Evolutionary conservation across 495 filamentous ascomycete genomes (phyloP).

Genomic region (Astrothelium subdiscretum): DNA sequence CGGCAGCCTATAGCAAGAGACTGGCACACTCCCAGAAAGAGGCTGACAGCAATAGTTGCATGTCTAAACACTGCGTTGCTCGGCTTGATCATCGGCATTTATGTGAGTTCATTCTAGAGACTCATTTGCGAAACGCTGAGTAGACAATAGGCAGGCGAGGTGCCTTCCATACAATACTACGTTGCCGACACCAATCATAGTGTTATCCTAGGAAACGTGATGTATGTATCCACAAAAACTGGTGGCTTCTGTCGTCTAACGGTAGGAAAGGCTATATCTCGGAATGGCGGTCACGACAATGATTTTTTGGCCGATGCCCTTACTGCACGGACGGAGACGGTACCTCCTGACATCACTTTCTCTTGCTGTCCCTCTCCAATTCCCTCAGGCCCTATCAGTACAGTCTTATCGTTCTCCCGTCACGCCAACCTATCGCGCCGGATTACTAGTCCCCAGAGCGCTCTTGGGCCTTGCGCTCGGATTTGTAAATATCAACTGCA

Average conservation of each 20-base stretch:
- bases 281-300: constrained; percentile 57
- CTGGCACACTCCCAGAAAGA: constrained; percentile 52
- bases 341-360: constrained; percentile 55
- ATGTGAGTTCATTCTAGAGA: constrained; percentile 29
- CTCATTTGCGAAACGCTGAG: neutral
- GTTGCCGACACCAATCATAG: constrained; percentile 54
- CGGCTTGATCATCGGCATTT: constrained; percentile 59
- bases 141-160: constrained; percentile 43
- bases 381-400: constrained; percentile 59
- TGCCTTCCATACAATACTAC: constrained; percentile 62
- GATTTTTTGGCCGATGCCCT: constrained; percentile 59
- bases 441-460: constrained; percentile 48
- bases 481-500: constrained; percentile 65
- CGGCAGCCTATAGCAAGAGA: constrained; percentile 43
- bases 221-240: constrained; percentile 21
- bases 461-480: constrained; percentile 57
- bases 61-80: constrained; percentile 58
- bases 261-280: constrained; percentile 39
- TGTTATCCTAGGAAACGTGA: constrained; percentile 59
- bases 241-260: neutral
- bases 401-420: constrained; percentile 42
- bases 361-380: constrained; percentile 58
- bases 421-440: constrained; percentile 42
- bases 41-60: constrained; percentile 53
- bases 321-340: constrained; percentile 67